Conservation (phyloP, 495 filamentous ascomycete species). For the Xylaria curta region DNA sequence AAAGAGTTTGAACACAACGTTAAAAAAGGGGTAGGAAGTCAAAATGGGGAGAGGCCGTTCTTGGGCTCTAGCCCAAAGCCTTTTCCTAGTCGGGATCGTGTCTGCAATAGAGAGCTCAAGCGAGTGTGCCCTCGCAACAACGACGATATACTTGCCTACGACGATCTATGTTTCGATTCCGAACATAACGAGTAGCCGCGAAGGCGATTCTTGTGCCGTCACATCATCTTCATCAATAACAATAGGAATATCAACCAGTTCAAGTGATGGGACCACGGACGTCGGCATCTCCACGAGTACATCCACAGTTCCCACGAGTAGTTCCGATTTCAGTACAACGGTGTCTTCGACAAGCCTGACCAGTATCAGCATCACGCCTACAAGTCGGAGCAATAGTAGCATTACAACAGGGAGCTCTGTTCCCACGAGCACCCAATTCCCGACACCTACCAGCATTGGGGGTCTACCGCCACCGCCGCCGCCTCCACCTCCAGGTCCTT, state of each 20-base stretch:
- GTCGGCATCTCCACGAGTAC: slow-evolving; percentile 7
- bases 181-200: slow-evolving; percentile 28
- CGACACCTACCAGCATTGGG: slow-evolving; percentile 29
- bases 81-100: slow-evolving; percentile 6
- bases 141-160: slow-evolving; percentile 35
- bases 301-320: slow-evolving; percentile 18
- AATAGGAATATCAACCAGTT: slow-evolving; percentile 22
- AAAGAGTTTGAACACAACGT: background rate
- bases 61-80: slow-evolving; percentile 11
- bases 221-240: slow-evolving; percentile 25
- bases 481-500: slow-evolving; percentile 31
- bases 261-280: background rate
- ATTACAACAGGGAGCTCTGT: slow-evolving; percentile 15
- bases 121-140: slow-evolving; percentile 30
- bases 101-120: slow-evolving; percentile 16
- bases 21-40: background rate
- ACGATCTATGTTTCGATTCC: slow-evolving; percentile 34
- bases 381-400: slow-evolving; percentile 2
- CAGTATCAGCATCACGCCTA: slow-evolving; percentile 13
- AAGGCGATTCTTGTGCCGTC: slow-evolving; percentile 23
- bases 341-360: slow-evolving; percentile 13
- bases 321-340: slow-evolving; percentile 7
- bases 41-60: slow-evolving; percentile 11
- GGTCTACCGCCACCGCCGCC: slow-evolving; percentile 24
- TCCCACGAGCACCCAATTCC: slow-evolving; percentile 23